Conservation (phyloP, 192 early-diverging fungal species). For the Gryganskiella cystojenkinii region DNA sequence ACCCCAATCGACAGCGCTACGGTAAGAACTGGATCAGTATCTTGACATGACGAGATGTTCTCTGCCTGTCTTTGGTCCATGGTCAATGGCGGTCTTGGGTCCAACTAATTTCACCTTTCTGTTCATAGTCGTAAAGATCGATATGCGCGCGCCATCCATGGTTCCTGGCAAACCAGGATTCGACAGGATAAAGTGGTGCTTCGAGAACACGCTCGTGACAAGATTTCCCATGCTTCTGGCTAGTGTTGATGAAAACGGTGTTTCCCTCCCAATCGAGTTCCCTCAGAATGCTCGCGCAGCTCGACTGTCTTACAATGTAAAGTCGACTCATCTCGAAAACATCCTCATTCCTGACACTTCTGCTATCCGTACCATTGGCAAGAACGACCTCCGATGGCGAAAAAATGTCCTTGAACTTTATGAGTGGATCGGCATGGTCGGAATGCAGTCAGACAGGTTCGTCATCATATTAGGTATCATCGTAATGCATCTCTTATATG, state of each 20-base stretch:
- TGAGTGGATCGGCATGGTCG: conserved; percentile 58
- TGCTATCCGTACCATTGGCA: conserved; percentile 37
- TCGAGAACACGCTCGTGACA: conserved; percentile 49
- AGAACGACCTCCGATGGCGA: conserved; percentile 44
- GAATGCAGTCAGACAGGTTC: conserved; percentile 51
- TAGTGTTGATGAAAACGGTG: conserved; percentile 31
- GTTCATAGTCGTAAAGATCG: conserved; percentile 49
- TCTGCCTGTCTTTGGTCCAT: too few species aligned
- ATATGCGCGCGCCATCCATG: conserved; percentile 47
- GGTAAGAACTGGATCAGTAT: conserved; percentile 33
- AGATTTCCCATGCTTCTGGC: conserved; percentile 52
- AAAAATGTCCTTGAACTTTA: conserved; percentile 42
- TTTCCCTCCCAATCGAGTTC: conserved; percentile 45
- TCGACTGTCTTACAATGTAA: conserved; percentile 19
- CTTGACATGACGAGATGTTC: too few species aligned
- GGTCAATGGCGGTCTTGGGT: too few species aligned
- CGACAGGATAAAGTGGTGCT: conserved; percentile 61
- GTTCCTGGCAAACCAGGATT: conserved; percentile 56
- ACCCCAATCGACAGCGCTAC: conserved; percentile 44
- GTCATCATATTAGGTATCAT: neutral
- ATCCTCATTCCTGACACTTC: conserved; percentile 49
- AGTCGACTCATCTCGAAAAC: conserved; percentile 6
- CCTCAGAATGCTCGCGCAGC: conserved; percentile 17
- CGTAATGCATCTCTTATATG: neutral
- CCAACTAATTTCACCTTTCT: neutral